Base-by-base conservation (phyloP, 352 stramenopile genomes). In the Globisporangium middletonii region DNA sequence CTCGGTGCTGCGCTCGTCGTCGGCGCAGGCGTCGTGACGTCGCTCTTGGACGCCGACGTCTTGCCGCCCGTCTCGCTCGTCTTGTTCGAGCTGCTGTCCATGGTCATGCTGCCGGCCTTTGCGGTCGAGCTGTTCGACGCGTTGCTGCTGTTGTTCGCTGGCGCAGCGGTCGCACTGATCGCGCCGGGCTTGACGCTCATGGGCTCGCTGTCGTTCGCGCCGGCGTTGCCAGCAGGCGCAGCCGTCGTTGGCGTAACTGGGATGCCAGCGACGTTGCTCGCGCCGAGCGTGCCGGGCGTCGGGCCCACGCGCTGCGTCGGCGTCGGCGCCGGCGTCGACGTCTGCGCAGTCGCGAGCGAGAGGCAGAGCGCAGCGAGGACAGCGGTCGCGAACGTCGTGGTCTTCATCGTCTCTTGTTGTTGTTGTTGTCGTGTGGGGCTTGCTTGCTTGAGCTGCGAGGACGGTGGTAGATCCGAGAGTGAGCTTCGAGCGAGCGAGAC, bases 161-260 rank as follows among this genome's bases (percentile, higher is more conserved):
- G 11, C 15, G 50, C 18, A 5, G 43, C 6, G 5, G 43, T 18
- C 41, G 42, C 13, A 7, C 52, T 13, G 23, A 45, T 50, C 11
- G 51, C 30, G 26, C 58, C 58, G 18, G 58, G 58, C 38, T 64
- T 64, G 15, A 55, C 30, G 51, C 58, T 58, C 12, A 35, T 27
- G 0, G 51, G 50, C 23, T 51, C 49, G 30, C 27, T 47, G 37
- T 45, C 43, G 41, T 50, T 48, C 2, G 61, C 55, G 28, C 45
- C 62, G 19, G 37, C 53, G 3, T 55, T 60, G 4, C 53, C 50
- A 38, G 63, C 65, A 50, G 63, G 4, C 23, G 45, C 47, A 49
- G 63, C 48, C n/a, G 65, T 64, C 48, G 56, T 57, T n/a, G 69
- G 62, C 1, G 26, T 42, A 35, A 60, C 55, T 27, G 65, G 35